These are phyloP conservation scores for Epipyxis sp. DNA, from an alignment of 108 stramenopile species.

Conservation along the genomic window DNA sequence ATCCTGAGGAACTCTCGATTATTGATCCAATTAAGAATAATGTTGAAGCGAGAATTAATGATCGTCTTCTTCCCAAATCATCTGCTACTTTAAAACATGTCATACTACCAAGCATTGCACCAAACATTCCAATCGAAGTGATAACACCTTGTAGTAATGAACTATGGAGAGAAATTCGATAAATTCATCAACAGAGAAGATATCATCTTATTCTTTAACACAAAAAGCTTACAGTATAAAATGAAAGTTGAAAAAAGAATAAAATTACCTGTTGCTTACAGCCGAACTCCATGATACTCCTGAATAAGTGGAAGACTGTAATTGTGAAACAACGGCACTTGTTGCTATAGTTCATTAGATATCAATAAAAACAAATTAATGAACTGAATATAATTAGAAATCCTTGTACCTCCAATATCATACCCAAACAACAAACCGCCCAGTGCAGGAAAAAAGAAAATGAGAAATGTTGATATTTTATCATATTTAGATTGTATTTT, in stretches of 20 bases:
- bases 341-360: no score
- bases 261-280: constrained; percentile 30
- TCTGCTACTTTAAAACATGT: constrained; percentile 40
- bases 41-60: constrained; percentile 60
- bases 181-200: no score
- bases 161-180: no score
- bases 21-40: constrained; percentile 60
- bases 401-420: constrained; percentile 66
- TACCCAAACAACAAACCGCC: constrained; percentile 64
- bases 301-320: constrained; percentile 33
- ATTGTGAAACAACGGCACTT: constrained; percentile 48
- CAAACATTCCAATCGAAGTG: constrained; percentile 54
- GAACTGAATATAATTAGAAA: no score
- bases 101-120: constrained; percentile 50
- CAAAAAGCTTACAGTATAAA: no score
- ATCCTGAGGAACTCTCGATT: constrained; percentile 35
- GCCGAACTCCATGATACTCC: constrained; percentile 40
- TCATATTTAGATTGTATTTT: no score
- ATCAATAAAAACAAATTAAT: no score
- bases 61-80: constrained; percentile 59
- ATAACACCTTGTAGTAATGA: constrained; percentile 54
- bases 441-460: constrained; percentile 55
- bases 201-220: no score
- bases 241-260: no score
- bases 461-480: not conserved